These are phyloP conservation scores for Aphanocladium album DNA, from an alignment of 2,329 filamentous ascomycete species.

Conservation along the genomic window DNA sequence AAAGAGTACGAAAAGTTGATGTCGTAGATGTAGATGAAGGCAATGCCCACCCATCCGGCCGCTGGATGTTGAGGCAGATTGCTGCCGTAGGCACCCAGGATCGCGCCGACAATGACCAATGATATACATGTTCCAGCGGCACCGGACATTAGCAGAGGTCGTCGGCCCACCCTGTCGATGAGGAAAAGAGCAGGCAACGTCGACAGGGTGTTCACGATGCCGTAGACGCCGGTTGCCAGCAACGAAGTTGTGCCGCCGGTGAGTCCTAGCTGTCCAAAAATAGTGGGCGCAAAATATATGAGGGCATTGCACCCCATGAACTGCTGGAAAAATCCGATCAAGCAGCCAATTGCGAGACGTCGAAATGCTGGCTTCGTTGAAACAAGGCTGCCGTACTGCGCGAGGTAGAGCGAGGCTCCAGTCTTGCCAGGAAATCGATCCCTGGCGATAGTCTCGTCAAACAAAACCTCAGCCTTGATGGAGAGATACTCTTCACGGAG, in stretches of 20 bases:
- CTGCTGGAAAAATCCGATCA: conserved; percentile 52
- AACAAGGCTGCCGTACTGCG: conserved; percentile 27
- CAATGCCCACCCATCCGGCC: conserved; percentile 53
- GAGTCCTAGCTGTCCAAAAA: conserved; percentile 40
- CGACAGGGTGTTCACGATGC: conserved; percentile 48
- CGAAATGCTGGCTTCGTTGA: conserved; percentile 26
- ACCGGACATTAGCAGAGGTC: conserved; percentile 58
- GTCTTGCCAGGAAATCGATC: conserved; percentile 27
- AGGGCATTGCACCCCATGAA: conserved; percentile 43
- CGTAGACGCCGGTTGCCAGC: conserved; percentile 53
- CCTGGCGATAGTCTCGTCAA: conserved; percentile 26
- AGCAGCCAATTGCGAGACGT: conserved; percentile 49
- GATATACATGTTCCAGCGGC: conserved; percentile 59
- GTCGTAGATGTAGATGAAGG: conserved; percentile 60
- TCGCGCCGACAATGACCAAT: conserved; percentile 47
- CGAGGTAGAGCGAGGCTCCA: conserved; percentile 25
- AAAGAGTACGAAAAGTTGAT: conserved; percentile 60
- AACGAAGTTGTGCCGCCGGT: conserved; percentile 38
- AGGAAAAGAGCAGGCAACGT: conserved; percentile 41
- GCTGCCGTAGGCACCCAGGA: conserved; percentile 42
- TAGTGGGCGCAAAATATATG: conserved; percentile 44
- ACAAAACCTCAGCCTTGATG: conserved; percentile 34
- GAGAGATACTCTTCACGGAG: conserved; percentile 29
- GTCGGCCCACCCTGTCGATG: conserved; percentile 53
- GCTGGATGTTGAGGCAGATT: conserved; percentile 30